Percentiles rank a stretch among this genome's conserved stretches.
phyloP scores from a whole-genome alignment of 177 flowering plant species.

The Tripterygium wilfordii region DNA sequence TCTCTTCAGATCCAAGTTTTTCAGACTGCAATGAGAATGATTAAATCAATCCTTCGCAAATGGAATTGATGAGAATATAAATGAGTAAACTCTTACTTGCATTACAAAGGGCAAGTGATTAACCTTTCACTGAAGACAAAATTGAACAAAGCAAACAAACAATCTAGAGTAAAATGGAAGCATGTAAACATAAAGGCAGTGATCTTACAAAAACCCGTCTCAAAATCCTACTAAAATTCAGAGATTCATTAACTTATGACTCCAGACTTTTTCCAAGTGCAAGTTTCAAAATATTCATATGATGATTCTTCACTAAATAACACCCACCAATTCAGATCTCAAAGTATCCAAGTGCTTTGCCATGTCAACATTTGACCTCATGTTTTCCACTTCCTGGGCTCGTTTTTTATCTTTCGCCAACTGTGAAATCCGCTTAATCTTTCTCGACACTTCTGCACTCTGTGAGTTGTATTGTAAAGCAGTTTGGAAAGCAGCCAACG shows the following conservation, averaged over 20 bases:
- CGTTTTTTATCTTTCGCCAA: constrained; percentile 66
- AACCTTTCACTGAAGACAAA: no score
- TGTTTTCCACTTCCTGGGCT: constrained; percentile 68
- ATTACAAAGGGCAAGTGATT: no score
- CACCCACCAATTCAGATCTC: constrained; percentile 71
- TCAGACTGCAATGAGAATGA: constrained; percentile 46
- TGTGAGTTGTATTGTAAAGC: constrained; percentile 77
- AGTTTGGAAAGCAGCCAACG: constrained; percentile 64
- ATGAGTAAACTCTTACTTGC: no score
- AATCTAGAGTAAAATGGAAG: no score
- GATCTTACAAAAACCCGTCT: no score
- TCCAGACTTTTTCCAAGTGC: no score
- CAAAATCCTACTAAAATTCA: no score
- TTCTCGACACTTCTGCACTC: constrained; percentile 82
- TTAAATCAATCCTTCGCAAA: constrained; percentile 6
- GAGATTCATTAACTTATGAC: no score
- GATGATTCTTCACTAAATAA: not conserved
- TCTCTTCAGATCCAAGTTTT: constrained; percentile 56
- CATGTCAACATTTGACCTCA: constrained; percentile 73
- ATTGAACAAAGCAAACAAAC: no score
- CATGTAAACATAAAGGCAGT: no score
- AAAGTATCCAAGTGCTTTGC: constrained; percentile 55
- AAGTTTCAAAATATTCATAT: not conserved
- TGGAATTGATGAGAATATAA: no score
- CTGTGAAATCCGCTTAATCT: constrained; percentile 72